Evolutionary conservation across 306 rosid species (phyloP), one percentile per base, ranked within the genome.

Genomic region (Carpinus viminea): DNA sequence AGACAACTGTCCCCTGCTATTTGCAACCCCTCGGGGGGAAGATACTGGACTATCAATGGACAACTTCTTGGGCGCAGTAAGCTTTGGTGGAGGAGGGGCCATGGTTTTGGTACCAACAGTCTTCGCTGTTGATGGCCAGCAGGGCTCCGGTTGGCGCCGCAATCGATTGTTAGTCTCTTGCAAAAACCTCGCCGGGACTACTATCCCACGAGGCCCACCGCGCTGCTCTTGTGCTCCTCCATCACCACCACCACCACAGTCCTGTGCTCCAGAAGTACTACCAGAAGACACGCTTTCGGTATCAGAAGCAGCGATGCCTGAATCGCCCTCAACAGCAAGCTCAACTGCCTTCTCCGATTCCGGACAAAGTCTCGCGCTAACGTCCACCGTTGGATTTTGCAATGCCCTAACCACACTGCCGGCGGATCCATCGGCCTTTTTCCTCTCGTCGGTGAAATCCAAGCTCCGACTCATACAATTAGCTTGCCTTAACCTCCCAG

Each of bases 201-300:
- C 83, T 72, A 85, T 46, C 2, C 85, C 88, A 52, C 88, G 90
- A 36, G 84, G 68, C 24, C 85, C 82, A 50, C 89, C 81, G 45
- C 89, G 89, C 45, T 83, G 90, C 45, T 66, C 79, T 62, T 78
- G 85, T 50, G 59, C 76, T 57, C 56, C 82, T 54, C 68, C 83
- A 26, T 77, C 83, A 11, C 74, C 82, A 59, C 68, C 83, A 10
- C 87, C 78, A 3, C 72, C 52, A 15, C 21, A 65, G 70, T 87
- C 91, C 5, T 68, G 87, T 17, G 82, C 77, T 64, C 86, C 87
- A 2, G 85, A 80, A 73, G 85, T 86, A 70, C 92, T 80, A 46
- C 90, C 89, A 28, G 93, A 95, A 59, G 96, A 91, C 11, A 86
- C 88, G 53, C 98, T 95, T 47, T 89, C 99, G n/a, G 77, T 79